Conservation (phyloP, 2,329 filamentous ascomycete genomes). For the Xylaria sp. region DNA sequence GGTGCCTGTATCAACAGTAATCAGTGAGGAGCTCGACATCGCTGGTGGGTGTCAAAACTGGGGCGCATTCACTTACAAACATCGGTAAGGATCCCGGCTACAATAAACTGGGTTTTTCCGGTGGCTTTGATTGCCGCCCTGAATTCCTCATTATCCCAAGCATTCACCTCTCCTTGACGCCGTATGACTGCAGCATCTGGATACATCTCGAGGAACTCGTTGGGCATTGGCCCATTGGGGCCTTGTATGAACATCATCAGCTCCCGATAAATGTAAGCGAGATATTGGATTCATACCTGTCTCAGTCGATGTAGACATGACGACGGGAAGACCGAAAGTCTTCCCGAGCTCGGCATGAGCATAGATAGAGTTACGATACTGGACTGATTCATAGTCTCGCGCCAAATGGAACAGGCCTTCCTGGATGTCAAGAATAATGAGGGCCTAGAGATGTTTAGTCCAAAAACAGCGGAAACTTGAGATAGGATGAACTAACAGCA, state of each 20-base stretch:
- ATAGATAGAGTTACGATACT: slow-evolving; percentile 70
- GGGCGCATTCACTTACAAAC: slow-evolving; percentile 57
- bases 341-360: slow-evolving; percentile 71
- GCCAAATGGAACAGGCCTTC: slow-evolving; percentile 64
- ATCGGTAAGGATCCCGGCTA: slow-evolving; percentile 76
- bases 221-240: slow-evolving; percentile 73
- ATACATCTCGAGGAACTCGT: slow-evolving; percentile 71
- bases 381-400: slow-evolving; percentile 68
- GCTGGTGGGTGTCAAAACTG: too few species aligned
- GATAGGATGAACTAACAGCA: slow-evolving; percentile 27
- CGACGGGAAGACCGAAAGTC: slow-evolving; percentile 69
- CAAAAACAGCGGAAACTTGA: slow-evolving; percentile 14
- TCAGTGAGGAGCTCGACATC: not conserved
- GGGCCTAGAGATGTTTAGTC: slow-evolving; percentile 48
- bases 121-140: slow-evolving; percentile 67
- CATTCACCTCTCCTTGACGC: slow-evolving; percentile 75
- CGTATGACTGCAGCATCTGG: slow-evolving; percentile 69
- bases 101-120: slow-evolving; percentile 71
- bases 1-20: slow-evolving; percentile 49
- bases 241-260: slow-evolving; percentile 46
- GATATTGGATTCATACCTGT: slow-evolving; percentile 42
- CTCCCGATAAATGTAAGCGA: not conserved
- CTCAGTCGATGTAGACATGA: slow-evolving; percentile 74
- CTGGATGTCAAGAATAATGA: slow-evolving; percentile 65
- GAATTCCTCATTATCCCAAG: slow-evolving; percentile 77